Evolutionary conservation across 2,329 filamentous ascomycete species (phyloP), one percentile per base, ranked within the genome.

Genomic region (Claviceps fusiformis): DNA sequence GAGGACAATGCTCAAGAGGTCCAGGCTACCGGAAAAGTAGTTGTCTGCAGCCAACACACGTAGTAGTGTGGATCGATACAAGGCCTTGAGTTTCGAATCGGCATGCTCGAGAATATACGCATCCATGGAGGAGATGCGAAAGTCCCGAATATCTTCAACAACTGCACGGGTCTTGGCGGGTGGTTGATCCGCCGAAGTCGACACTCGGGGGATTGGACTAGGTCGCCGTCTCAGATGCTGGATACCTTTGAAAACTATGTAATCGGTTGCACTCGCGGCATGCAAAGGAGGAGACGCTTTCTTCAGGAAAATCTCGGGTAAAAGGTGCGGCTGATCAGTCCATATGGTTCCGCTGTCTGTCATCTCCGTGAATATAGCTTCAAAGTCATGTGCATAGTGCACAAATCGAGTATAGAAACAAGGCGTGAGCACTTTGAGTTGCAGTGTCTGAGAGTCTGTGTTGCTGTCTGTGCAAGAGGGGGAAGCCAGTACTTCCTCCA

Each of bases 351-450:
- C 70, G 59, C 76, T 84, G 56, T 82, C 80, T 48, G 77, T 65
- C 62, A 80, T 64, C 63, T 87, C 82, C 56, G 75, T 74, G 55
- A 82, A 79, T 35, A 87, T 70, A 0, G 80, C 82, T 60, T 85
- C 80, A 19, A 80, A 73, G 27, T 80, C 78, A 62, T 84, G 75
- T 0, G 78, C 72, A 62, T 87, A 86, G 59, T 79, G 75, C 0
- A 82, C 73, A 50, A 87, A 82, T 33, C 83, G 76, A 13, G 78
- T 75, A 69, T 89, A 89, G 63, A 89, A 89, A 0, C 70, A 72
- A 0, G 85, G 84, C 0, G 81, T 84, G 24, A 85, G 65, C 5
- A 87, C 70, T 54, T 75, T 76, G 50, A 87, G 69, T 47, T 79
- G 77, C 6, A 86, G 27, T 0, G 74, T 66, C 27, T 74, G 68